Percentiles rank a stretch among this genome's conserved stretches.
Evolutionary conservation across 257 asterid species (phyloP).

Genomic region (Eucommia ulmoides): DNA sequence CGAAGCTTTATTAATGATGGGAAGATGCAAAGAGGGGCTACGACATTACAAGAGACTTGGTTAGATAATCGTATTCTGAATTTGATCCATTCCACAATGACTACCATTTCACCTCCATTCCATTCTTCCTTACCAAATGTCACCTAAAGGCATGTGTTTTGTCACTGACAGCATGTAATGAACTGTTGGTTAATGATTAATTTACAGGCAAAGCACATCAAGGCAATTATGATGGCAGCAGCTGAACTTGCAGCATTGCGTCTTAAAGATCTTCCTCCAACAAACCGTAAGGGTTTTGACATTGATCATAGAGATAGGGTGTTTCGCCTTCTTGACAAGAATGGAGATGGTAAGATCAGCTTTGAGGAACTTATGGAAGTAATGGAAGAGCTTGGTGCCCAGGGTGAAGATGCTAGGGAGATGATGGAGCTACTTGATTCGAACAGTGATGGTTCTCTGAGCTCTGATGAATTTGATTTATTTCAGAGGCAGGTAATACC

Average conservation of each 20-base stretch:
- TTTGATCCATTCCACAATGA: no score
- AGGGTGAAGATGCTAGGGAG: slow-evolving; percentile 89
- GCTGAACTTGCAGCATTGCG: slow-evolving; percentile 90
- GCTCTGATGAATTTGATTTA: slow-evolving; percentile 78
- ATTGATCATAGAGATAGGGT: slow-evolving; percentile 45
- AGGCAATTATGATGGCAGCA: slow-evolving; percentile 96
- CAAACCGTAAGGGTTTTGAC: slow-evolving; percentile 34
- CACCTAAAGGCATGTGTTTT: no score
- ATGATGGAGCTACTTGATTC: slow-evolving; percentile 92
- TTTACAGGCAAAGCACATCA: slow-evolving; percentile 73
- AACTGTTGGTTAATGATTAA: no score
- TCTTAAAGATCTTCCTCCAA: slow-evolving; percentile 62
- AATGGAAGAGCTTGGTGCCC: slow-evolving; percentile 94
- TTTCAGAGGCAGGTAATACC: slow-evolving; percentile 68
- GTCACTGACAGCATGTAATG: no score
- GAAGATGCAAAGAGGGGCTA: no score
- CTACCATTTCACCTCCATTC: no score
- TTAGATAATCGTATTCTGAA: no score
- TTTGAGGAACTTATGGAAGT: slow-evolving; percentile 93
- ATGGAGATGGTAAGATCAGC: slow-evolving; percentile 90
- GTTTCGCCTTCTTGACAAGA: slow-evolving; percentile 81
- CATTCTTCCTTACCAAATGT: no score
- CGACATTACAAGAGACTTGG: no score
- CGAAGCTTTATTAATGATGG: no score
- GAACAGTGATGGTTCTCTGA: slow-evolving; percentile 79